Evolutionary conservation across 441 rosid genomes (phyloP), one percentile per base, ranked within the genome.

Genomic region (Arabidopsis lyrata): DNA sequence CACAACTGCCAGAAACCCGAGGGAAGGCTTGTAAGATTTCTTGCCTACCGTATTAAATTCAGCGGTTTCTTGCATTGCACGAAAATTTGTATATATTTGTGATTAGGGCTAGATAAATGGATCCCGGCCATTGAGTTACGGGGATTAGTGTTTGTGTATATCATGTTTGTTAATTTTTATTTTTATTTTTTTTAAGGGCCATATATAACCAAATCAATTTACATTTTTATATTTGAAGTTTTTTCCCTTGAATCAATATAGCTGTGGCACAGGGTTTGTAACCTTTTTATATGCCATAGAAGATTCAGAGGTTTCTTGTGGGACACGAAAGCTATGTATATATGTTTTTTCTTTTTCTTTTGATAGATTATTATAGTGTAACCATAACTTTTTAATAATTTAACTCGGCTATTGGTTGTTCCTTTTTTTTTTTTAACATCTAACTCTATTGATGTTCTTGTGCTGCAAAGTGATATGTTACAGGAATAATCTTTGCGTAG

Each of bases 1-100:
- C 14, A 52, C 82, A 63, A 83, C 85, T 10, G 73, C 82, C 0
- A 85, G 31, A 78, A 85, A 44, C 20, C 20, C 52, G 67, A 47
- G 34, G 70, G 2, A 64, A 66, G 16, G 64, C 48, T 24, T 52
- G 61, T 75, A 76, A 55, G 39, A 55, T 52, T 6, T 27, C 34
- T 45, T 62, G 36, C 31, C 2, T 45, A 2, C 66, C 18, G n/a
- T 63, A 45, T 24, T 83, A 82, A 59, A 54, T 68, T 66, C 53
- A 52, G 34, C n/a, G 11, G 29, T 47, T 47, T 44, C 20, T 53
- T 69, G 15, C 36, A 16, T 53, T 18, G n/a, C 24, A 70, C 1
- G 32, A 14, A 76, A 39, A 63, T 5, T 4, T 63, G 54, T 65
- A 1, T 24, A 49, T 35, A 3, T n/a, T 15, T 38, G 2, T 35